phyloP scores from a whole-genome alignment of 1,284 basidiomycete species.

The Trichosporon inkin region DNA sequence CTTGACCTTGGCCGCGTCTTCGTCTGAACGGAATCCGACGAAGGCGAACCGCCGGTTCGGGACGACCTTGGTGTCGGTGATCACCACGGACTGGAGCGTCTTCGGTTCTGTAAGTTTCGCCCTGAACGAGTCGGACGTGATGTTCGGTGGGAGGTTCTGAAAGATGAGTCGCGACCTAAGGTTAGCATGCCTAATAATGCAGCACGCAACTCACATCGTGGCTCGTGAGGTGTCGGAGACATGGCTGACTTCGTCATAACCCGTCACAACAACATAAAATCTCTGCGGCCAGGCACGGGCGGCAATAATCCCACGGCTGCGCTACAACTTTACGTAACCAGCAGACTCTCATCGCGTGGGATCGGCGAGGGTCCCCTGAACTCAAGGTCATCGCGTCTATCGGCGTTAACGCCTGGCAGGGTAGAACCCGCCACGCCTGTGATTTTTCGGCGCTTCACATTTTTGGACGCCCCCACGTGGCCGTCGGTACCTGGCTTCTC shows the following conservation, averaged over 20 bases:
- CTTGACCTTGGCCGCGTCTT: slow-evolving; percentile 69
- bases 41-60: slow-evolving; percentile 85
- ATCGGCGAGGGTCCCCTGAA: neutral
- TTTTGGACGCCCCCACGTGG: slow-evolving; percentile 1
- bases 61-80: slow-evolving; percentile 86
- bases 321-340: no score
- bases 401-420: neutral
- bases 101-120: slow-evolving; percentile 52
- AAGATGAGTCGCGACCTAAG: slow-evolving; percentile 79
- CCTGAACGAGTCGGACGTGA: slow-evolving; percentile 57
- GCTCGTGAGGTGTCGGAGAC: neutral
- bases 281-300: neutral
- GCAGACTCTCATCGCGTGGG: no score
- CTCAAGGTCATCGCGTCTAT: neutral
- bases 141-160: slow-evolving; percentile 76
- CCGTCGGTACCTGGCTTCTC: neutral
- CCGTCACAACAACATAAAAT: slow-evolving; percentile 6
- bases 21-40: slow-evolving; percentile 77
- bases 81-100: slow-evolving; percentile 40
- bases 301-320: neutral
- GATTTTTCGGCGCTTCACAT: neutral
- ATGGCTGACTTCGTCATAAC: neutral
- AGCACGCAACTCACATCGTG: slow-evolving; percentile 14
- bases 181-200: neutral
- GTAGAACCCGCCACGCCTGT: neutral